These are phyloP conservation scores for Colletotrichum gigasporum DNA, from an alignment of 2,329 filamentous ascomycete species.

Conservation along the genomic window DNA sequence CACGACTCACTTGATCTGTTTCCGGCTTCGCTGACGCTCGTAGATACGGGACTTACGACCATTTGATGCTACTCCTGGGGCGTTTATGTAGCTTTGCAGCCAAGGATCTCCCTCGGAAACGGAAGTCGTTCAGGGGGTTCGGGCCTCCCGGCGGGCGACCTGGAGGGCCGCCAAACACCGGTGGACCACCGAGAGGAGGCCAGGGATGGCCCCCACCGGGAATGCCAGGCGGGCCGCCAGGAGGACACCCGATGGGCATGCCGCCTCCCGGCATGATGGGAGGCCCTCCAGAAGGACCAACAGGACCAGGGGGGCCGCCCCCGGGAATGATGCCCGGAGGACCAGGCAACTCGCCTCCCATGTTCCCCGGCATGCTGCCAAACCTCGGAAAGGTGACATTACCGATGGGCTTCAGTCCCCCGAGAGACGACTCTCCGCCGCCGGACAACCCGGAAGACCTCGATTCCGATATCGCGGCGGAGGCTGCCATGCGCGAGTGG, in stretches of 20 bases:
- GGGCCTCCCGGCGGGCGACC: constrained; percentile 50
- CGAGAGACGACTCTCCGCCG: constrained; percentile 50
- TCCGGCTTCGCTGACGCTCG: constrained; percentile 36
- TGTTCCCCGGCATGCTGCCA: constrained; percentile 66
- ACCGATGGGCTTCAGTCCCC: constrained; percentile 65
- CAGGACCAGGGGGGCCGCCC: background rate
- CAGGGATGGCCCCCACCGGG: background rate
- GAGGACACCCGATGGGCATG: background rate
- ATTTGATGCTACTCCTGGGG: constrained; percentile 83
- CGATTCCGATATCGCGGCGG: constrained; percentile 71
- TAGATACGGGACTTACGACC: constrained; percentile 89
- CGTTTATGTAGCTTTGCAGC: constrained; percentile 82
- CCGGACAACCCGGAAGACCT: constrained; percentile 57
- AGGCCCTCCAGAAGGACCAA: constrained; percentile 33
- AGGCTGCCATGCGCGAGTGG: constrained; percentile 83
- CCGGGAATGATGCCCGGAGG: constrained; percentile 32
- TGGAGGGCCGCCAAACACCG: constrained; percentile 39
- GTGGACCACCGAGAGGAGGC: constrained; percentile 1
- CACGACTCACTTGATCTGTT: no score
- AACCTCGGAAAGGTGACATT: constrained; percentile 58
- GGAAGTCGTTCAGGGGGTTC: constrained; percentile 68
- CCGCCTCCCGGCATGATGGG: constrained; percentile 2
- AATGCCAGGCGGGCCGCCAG: constrained; percentile 5
- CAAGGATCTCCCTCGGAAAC: constrained; percentile 81
- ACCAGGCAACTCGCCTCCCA: constrained; percentile 49